Base-by-base conservation (phyloP, 1,284 basidiomycete genomes). In the Apiotrichum mycotoxinovorans region DNA sequence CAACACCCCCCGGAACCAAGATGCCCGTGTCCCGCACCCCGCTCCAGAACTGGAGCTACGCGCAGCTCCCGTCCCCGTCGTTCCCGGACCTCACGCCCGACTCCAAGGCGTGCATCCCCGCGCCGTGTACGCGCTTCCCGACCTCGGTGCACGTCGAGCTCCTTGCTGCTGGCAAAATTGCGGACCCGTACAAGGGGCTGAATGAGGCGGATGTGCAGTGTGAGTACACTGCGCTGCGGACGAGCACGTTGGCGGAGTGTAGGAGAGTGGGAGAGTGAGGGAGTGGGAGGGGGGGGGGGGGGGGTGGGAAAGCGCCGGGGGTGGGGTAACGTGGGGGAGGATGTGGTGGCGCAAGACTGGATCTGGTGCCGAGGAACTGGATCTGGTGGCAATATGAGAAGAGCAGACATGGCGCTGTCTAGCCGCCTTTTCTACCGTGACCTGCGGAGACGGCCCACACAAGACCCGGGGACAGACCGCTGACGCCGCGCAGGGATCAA, bases 141-240 rank as follows among this genome's bases (percentile, higher is more conserved):
- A 92, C 89, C 1, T 85, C 84, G 3, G 86, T 92, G 11, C 91
- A 94, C 63, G 88, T 88, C 54, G 91, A 94, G 71, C 82, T 95
- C 27, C 74, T 89, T 67, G 84, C 82, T 63, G 71, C 81, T 35
- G 82, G 84, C 63, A 85, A 73, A 66, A 92, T 94, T 33, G 85
- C 87, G 30, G 88, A 95, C 75, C 89, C 90, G 33, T 88, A 87
- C 72, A 72, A 78, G 65, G 86, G 85, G 12, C 77, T 90, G 56
- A 82, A 87, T 60, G 91, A 95, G 73, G 91, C 87, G 85, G 86
- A 89, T 65, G 87, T 91, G 12, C 91, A 94, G 78, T 93, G 91
- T 86, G 64, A 70, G 75, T 65, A 42, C 14, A 18, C 4, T 4
- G 35, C 8, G 14, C 35, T 8, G 35, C 8, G 35, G 35, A 4